Conservation (phyloP, 129 eudicot genomes). For the Tagetes erecta region DNA sequence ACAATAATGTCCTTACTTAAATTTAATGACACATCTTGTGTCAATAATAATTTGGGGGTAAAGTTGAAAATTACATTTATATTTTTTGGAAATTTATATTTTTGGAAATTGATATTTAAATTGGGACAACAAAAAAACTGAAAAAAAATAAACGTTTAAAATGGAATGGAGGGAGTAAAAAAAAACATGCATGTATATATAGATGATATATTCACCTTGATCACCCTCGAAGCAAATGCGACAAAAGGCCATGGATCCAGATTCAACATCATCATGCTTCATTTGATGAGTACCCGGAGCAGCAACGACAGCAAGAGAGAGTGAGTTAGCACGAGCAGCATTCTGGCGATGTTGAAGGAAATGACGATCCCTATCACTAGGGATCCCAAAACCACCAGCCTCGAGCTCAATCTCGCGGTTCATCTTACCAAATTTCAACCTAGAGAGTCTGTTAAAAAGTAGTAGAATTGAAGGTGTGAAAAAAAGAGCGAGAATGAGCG, state of each 20-base stretch:
- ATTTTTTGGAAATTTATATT: too few relatives aligned
- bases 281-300: slow-evolving; percentile 20
- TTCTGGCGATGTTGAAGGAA: slow-evolving; percentile 34
- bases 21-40: too few relatives aligned
- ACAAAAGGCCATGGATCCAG: slow-evolving; percentile 51
- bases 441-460: background rate
- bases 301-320: background rate
- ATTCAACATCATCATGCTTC: slow-evolving; percentile 52
- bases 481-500: slow-evolving; percentile 7
- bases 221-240: slow-evolving; percentile 87
- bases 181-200: too few relatives aligned
- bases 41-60: too few relatives aligned
- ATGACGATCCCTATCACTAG: slow-evolving; percentile 56
- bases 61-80: too few relatives aligned
- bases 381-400: slow-evolving; percentile 33
- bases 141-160: too few relatives aligned
- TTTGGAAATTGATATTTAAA: too few relatives aligned
- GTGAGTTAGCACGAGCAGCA: slow-evolving; percentile 15
- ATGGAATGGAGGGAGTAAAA: too few relatives aligned
- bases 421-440: slow-evolving; percentile 34
- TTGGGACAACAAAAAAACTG: too few relatives aligned
- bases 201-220: slow-evolving; percentile 11
- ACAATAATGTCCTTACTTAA: too few relatives aligned
- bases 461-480: background rate
- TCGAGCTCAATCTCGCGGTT: slow-evolving; percentile 58